phyloP scores from a whole-genome alignment of 2,329 filamentous ascomycete species.

The Botrytis deweyae region DNA sequence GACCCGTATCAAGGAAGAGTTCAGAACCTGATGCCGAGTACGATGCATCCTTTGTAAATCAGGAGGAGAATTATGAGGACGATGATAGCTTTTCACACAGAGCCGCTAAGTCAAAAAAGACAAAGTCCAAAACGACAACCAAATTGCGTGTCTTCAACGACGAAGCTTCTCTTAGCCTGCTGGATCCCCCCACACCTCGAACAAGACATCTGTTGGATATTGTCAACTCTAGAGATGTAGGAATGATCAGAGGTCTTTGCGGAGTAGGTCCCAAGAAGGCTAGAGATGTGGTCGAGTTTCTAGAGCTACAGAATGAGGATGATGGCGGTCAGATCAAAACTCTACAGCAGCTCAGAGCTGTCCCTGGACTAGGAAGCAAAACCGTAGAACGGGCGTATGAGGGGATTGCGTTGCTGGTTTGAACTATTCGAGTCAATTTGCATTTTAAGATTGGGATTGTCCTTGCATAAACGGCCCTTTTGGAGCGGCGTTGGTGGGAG shows the following conservation, averaged over 20 bases:
- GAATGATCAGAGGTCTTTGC: slow-evolving; percentile 63
- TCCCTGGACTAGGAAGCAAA: slow-evolving; percentile 58
- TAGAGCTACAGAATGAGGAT: slow-evolving; percentile 48
- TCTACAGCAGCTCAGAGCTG: slow-evolving; percentile 51
- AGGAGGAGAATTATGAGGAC: slow-evolving; percentile 44
- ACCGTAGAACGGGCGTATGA: slow-evolving; percentile 55
- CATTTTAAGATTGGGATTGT: slow-evolving; percentile 13
- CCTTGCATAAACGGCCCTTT: slow-evolving; percentile 24
- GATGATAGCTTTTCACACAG: slow-evolving; percentile 39
- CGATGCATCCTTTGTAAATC: slow-evolving; percentile 37
- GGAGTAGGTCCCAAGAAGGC: slow-evolving; percentile 75
- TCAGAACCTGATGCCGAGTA: slow-evolving; percentile 39
- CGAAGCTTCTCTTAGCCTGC: slow-evolving; percentile 46
- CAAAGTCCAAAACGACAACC: slow-evolving; percentile 37
- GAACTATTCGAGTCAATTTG: slow-evolving; percentile 15
- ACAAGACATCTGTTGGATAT: slow-evolving; percentile 65
- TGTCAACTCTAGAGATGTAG: slow-evolving; percentile 70
- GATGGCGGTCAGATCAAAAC: slow-evolving; percentile 47
- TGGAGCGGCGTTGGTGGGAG: slow-evolving; percentile 19
- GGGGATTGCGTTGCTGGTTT: slow-evolving; percentile 36
- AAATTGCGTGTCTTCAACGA: slow-evolving; percentile 38
- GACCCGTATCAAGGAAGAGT: slow-evolving; percentile 30
- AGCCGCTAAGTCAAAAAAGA: slow-evolving; percentile 35
- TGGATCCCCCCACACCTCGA: slow-evolving; percentile 42
- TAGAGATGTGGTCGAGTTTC: slow-evolving; percentile 55